Base-by-base conservation (phyloP, 148 eudicot genomes). In the Talinum fruticosum region DNA sequence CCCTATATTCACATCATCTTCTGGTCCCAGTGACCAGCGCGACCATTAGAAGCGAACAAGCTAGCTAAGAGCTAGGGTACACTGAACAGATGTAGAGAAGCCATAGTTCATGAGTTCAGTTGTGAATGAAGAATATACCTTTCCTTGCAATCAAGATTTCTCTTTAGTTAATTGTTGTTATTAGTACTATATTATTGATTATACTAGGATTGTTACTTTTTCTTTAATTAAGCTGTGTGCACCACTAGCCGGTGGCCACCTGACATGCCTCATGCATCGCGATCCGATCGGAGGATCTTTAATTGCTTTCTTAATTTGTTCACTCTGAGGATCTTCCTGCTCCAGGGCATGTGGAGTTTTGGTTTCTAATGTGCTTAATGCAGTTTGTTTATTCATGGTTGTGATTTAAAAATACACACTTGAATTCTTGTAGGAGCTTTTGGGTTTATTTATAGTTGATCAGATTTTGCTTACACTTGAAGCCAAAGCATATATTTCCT, bases 71-170 rank as follows among this genome's bases (percentile, higher is more conserved):
- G 15, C 4, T 13, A 19, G 19, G 23, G 4, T 51, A 18, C 57
- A 51, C 16, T 1, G 57, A 18, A 28, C 28, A 2, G 2, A 7
- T 62, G 66, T 62, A 62, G 66, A 62, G 30, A 62, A 62, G 66
- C 5, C 66, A 62, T 62, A 26, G 66, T 5, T 62, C 15, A 2
- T 2, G 33, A 23, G 64, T n/a, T n/a, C n/a, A n/a, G n/a, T 59
- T 59, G 29, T 62, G 66, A 62, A 62, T 62, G 66, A 62, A 62
- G 66, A 62, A 28, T 5, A 62, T 62, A 62, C 33, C 66, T 62
- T 62, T n/a, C 28, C 64, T 59, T 24, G n/a, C 29, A 24, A 59
- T 24, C 10, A 28, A 62, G 32, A 26, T 62, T 28, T 10, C 4
- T 26, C 33, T 62, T 28, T 13, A 13, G 0, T 8, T 62, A n/a